Evolutionary conservation across 2,329 filamentous ascomycete species (phyloP), one percentile per base, ranked within the genome.

Genomic region (Colletotrichum sp.): DNA sequence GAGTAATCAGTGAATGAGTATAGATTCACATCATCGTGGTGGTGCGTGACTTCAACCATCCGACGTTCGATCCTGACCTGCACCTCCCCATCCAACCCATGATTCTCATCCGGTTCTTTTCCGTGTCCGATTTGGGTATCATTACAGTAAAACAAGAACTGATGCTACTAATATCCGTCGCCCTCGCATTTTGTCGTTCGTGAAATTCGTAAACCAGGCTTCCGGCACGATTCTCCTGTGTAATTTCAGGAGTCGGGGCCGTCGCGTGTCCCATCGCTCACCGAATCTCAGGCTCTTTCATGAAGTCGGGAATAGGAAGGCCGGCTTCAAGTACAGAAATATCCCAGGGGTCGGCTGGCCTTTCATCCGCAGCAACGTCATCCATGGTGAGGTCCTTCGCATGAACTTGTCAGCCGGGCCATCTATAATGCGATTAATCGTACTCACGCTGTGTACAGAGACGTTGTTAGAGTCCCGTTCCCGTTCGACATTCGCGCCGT

Each of bases 271-370:
- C 26, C 24, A 16, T 9, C 6, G 4, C 10, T 83, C 75, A 87
- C 24, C 86, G 83, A 74, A 87, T 82, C 79, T 87, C 86, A 2
- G 85, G 84, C 68, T 87, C 85, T 5, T 84, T 83, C 84, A 87
- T 86, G 71, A 87, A 87, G 57, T 87, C 85, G 2, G 85, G 85
- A 55, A 86, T 81, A 8, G 82, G 77, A 28, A 87, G 80, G 2
- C 82, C 84, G 6, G 82, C 80, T 15, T 86, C 85, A 1, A 81
- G 83, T 6, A 73, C 71, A 24, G 74, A 74, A 8, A 76, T 72
- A 13, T 76, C 74, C 74, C 74, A 76, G 16, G 80, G 78, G 63
- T 87, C 84, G 9, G 77, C 71, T 10, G 75, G 66, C 15, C 44
- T 52, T 52, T 39, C 74, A 49, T 68, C 71, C n/a, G 49, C 68